Evolutionary conservation across 2,329 filamentous ascomycete species (phyloP), one percentile per base, ranked within the genome.

Genomic region (Hypoxylon sp.): DNA sequence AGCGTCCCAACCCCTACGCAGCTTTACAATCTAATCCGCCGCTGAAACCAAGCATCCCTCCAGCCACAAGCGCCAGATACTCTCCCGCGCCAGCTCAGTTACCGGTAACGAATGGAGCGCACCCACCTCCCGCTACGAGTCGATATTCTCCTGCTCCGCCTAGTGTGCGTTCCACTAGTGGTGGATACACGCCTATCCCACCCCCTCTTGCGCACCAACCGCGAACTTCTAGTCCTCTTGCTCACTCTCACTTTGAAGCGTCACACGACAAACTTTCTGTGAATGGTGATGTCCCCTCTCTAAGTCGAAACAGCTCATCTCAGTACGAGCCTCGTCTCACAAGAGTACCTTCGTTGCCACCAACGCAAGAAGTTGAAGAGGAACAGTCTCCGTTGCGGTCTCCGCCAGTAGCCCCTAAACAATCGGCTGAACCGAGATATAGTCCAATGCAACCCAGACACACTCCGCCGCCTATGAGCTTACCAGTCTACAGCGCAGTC

Each of bases 171-270:
- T 77, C 79, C 1, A 65, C 75, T 4, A 78, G 74, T 18, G 76
- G 78, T n/a, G 80, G 76, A 46, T 83, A 85, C 24, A 71, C 79
- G 5, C 77, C 76, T 18, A 74, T 78, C 0, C 77, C 82, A 7
- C 80, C 83, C 24, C 78, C 85, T 12, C 78, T 89, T 40, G 80
- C 86, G 48, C 87, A 90, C 71, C 83, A 87, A 65, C 88, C 88
- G 7, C 81, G 88, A 67, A 90, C 88, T 1, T 90, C 88, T 1
- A 91, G 88, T 68, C 88, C 88, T 0, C 76, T 90, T 62, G 88
- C 88, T 4, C 87, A 90, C 70, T 89, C 88, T 9, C 87, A 90
- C 70, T 89, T 88, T 62, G 88, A 90, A 73, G 80, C 82, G 9
- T 81, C 80, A 6, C 79, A 80, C 55, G 80, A 81, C 30, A 78